Evolutionary conservation across 164 flowering plant species (phyloP).

Genomic region (Litsea cubeba): DNA sequence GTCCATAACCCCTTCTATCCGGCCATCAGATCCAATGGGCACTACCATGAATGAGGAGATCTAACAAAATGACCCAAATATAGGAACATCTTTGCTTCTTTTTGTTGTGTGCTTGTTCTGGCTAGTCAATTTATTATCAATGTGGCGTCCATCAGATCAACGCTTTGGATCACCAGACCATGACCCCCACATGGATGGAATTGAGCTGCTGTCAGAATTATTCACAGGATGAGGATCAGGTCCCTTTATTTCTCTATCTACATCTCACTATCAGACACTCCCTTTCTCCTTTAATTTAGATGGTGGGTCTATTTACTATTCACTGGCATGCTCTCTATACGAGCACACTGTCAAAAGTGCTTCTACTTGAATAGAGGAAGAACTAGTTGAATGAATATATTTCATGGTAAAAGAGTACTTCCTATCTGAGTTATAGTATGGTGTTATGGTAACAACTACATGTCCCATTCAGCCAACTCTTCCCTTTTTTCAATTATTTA

Average conservation of each 20-base stretch:
- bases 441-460: neutral
- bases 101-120: neutral
- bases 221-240: neutral
- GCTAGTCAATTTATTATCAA: neutral
- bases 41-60: neutral
- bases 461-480: neutral
- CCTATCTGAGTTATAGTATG: neutral
- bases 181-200: neutral
- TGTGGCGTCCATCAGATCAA: neutral
- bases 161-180: neutral
- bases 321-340: neutral
- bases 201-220: neutral
- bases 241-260: neutral
- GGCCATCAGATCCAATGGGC: neutral
- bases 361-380: slow-evolving; percentile 4
- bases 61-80: neutral
- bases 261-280: neutral
- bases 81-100: neutral
- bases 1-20: neutral
- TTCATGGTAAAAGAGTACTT: neutral
- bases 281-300: slow-evolving; percentile 1
- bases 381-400: slow-evolving; percentile 2
- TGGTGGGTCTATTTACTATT: slow-evolving; percentile 1
- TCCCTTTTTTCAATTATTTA: neutral
- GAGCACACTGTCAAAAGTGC: slow-evolving; percentile 4